Evolutionary conservation across 108 stramenopile species (phyloP).

Genomic region (Cafeteria roenbergensis): DNA sequence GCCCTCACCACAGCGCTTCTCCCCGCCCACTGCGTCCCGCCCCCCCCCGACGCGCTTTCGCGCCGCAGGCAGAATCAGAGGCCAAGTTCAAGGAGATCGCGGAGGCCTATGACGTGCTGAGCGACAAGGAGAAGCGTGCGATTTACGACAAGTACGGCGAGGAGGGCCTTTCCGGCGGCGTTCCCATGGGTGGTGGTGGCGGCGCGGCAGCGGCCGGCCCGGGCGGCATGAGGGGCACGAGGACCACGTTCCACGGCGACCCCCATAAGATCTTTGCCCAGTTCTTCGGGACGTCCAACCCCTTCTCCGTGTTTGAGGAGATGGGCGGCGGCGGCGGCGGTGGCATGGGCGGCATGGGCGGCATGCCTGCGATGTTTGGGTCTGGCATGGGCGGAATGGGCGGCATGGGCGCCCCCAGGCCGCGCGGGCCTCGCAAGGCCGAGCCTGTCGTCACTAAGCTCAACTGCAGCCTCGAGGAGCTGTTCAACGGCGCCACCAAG

Average conservation of each 20-base stretch:
- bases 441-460: constrained; percentile 38
- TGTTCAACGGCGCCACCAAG: constrained; percentile 90
- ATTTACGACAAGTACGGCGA: constrained; percentile 88
- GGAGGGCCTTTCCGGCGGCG: constrained; percentile 87
- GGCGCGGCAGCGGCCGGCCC: not conserved
- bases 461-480: constrained; percentile 72
- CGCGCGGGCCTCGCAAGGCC: constrained; percentile 37
- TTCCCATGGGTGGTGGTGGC: constrained; percentile 42
- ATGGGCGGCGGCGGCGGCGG: constrained; percentile 30
- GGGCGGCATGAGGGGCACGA: not conserved
- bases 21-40: too few species aligned
- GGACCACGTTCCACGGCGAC: constrained; percentile 38
- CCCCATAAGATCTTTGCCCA: constrained; percentile 44
- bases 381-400: constrained; percentile 10
- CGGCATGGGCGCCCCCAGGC: constrained; percentile 4
- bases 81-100: constrained; percentile 81
- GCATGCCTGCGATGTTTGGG: too few species aligned
- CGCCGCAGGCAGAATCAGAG: constrained; percentile 25
- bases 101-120: constrained; percentile 86
- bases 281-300: constrained; percentile 49
- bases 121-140: constrained; percentile 76
- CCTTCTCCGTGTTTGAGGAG: constrained; percentile 37
- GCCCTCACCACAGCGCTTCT: too few species aligned
- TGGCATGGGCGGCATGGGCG: constrained; percentile 27
- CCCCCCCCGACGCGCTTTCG: too few species aligned